phyloP scores from a whole-genome alignment of 768 basidiomycete species.

The Phylloporus arenicola region DNA sequence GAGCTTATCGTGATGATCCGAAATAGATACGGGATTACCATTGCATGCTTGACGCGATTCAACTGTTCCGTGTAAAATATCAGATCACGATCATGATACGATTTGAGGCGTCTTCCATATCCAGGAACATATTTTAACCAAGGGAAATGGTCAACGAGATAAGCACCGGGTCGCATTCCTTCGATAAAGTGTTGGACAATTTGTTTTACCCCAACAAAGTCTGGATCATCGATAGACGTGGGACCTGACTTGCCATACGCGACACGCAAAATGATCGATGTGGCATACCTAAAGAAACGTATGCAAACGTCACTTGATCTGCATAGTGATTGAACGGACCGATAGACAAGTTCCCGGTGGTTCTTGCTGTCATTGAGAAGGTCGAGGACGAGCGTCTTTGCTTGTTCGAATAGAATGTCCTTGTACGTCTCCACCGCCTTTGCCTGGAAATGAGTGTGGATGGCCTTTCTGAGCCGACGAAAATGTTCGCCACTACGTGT shows the following conservation, averaged over 20 bases:
- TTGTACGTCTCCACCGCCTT: slow-evolving; percentile 43
- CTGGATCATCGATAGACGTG: slow-evolving; percentile 20
- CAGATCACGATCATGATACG: slow-evolving; percentile 48
- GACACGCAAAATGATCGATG: slow-evolving; percentile 22
- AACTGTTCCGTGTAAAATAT: slow-evolving; percentile 48
- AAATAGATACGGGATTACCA: slow-evolving; percentile 28
- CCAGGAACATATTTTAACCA: slow-evolving; percentile 47
- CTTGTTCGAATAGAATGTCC: slow-evolving; percentile 38
- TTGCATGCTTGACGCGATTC: slow-evolving; percentile 37
- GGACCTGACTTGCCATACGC: slow-evolving; percentile 21
- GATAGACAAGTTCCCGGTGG: slow-evolving; percentile 33
- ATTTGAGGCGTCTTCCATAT: slow-evolving; percentile 48
- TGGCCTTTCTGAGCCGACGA: slow-evolving; percentile 50
- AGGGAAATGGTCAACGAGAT: slow-evolving; percentile 33
- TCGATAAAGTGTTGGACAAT: slow-evolving; percentile 23
- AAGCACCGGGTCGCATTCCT: slow-evolving; percentile 29
- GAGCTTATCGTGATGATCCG: fast-evolving
- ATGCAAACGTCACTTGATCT: neutral
- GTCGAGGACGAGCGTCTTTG: slow-evolving; percentile 20
- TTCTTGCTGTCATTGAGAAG: slow-evolving; percentile 28
- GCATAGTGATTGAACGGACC: slow-evolving; percentile 28
- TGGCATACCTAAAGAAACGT: slow-evolving; percentile 20
- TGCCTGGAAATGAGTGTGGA: slow-evolving; percentile 50
- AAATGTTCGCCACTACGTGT: slow-evolving; percentile 47
- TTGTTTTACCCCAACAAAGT: slow-evolving; percentile 16